These are phyloP conservation scores for Phytopythium helicoides DNA, from an alignment of 352 stramenopile species.

Conservation along the genomic window DNA sequence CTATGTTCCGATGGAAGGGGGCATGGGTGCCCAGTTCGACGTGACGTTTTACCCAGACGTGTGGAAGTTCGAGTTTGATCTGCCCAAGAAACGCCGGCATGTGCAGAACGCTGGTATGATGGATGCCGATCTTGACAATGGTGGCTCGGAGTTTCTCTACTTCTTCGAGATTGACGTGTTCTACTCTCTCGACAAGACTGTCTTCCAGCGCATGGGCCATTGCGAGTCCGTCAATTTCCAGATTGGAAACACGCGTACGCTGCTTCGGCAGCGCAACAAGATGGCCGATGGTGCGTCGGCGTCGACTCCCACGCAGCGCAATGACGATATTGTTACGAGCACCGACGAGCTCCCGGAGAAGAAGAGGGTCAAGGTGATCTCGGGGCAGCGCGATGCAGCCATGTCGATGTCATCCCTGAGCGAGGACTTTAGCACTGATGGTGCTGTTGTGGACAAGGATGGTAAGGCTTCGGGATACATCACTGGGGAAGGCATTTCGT, in stretches of 20 bases:
- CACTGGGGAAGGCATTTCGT: conserved; percentile 31
- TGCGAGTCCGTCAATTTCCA: conserved; percentile 81
- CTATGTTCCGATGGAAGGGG: conserved; percentile 36
- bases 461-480: conserved; percentile 23
- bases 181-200: conserved; percentile 53
- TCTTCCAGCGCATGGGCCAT: conserved; percentile 63
- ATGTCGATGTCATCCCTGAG: conserved; percentile 35
- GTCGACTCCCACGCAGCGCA: conserved; percentile 13
- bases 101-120: conserved; percentile 27
- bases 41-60: conserved; percentile 86
- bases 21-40: conserved; percentile 58
- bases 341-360: conserved; percentile 68
- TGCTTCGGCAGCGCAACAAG: conserved; percentile 82
- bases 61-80: conserved; percentile 89
- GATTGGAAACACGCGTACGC: conserved; percentile 81
- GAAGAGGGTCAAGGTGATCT: conserved; percentile 68
- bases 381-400: conserved; percentile 31
- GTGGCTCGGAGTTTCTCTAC: conserved; percentile 72
- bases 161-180: conserved; percentile 88
- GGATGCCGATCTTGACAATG: conserved; percentile 31
- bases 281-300: conserved; percentile 52
- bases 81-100: conserved; percentile 85
- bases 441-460: not conserved
- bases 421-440: conserved; percentile 21
- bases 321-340: conserved; percentile 49